A percentile compares a stretch with the other conserved stretches of the same genome.
Conservation (phyloP, 345 rosid genomes). For the Ailanthus altissimus region DNA sequence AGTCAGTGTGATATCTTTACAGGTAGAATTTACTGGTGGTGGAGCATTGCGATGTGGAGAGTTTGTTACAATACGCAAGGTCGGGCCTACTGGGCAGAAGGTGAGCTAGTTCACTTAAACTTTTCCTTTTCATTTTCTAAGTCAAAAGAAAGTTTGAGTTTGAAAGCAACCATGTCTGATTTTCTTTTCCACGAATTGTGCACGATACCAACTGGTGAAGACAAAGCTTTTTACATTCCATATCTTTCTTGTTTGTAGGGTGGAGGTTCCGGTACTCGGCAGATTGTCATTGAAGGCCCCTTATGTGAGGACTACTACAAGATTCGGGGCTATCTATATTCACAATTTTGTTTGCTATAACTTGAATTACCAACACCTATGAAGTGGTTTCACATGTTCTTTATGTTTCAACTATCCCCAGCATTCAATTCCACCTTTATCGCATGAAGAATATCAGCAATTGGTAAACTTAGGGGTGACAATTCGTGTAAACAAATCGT, state of each 20-base stretch:
- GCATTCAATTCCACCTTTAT: not conserved
- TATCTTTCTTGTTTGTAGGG: conserved; percentile 44
- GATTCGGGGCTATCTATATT: conserved; percentile 79
- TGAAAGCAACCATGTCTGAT: not conserved
- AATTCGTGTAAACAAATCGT: no score
- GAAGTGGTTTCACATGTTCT: not conserved
- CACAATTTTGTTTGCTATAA: conserved; percentile 85
- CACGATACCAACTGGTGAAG: not conserved
- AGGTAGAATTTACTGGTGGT: conserved; percentile 94
- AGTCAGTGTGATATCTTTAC: conserved; percentile 11
- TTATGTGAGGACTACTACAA: conserved; percentile 90
- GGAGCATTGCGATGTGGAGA: conserved; percentile 95
- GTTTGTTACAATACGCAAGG: conserved; percentile 81
- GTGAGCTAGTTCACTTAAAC: conserved; percentile 31
- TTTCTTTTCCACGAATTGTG: not conserved
- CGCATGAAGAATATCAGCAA: not conserved
- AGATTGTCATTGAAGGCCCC: conserved; percentile 89
- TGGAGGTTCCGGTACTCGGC: conserved; percentile 81
- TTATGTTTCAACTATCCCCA: not conserved
- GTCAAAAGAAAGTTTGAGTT: not conserved
- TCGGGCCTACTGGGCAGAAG: conserved; percentile 77
- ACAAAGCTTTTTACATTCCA: not conserved
- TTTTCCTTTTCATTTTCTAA: not conserved
- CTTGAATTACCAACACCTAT: not conserved
- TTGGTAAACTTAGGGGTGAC: no score